Base-by-base conservation (phyloP, 1,284 basidiomycete species). In the Taiwanofungus camphoratus region DNA sequence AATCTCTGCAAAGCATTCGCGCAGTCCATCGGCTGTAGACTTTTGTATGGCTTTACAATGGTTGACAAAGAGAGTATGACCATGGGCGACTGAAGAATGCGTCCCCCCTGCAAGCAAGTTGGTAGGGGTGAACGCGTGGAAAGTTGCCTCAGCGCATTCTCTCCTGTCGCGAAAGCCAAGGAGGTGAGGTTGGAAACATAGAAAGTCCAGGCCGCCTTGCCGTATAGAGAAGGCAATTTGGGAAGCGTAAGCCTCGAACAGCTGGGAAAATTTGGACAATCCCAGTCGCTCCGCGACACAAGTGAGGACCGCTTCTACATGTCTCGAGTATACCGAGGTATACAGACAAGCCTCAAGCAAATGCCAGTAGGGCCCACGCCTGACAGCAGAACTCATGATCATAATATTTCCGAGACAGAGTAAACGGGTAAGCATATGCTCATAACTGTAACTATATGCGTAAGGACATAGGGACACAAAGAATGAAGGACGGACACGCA, bases 341-440 rank as follows among this genome's bases (percentile, higher is more conserved):
- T 67, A 64, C 31, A 74, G 69, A 51, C 68, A 79, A 37, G 79
- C 75, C 59, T 93, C 90, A 45, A 97, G 69, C 27, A 98, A 62
- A 61, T 94, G 84, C 76, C 87, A 93, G 56, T 95, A 90, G 1
- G 92, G 77, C 0, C 82, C 84, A n/a, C 87, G 76, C n/a, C 94
- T 77, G 9, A 88, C 76, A 1, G 77, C 74, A 2, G 90, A 86
- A 57, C 82, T 88, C 15, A 82, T 76, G 23, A 97, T 74, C 68
- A 94, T 85, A 48, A 89, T 77, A 61, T 97, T 97, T 19, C 84
- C 82, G 21, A 93, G 69, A 48, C 78, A 82, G 12, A 97, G 63
- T 16, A 90, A 73, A 31, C 89, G 77, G 7, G 89, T 91, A 27
- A 92, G 63, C 69, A 92, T 87, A 29, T 70, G 66, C 58, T 96